A percentile compares a stretch with the other conserved stretches of the same genome.
Conservation (phyloP, 1,284 basidiomycete species). For the Cerioporus squamosus region DNA sequence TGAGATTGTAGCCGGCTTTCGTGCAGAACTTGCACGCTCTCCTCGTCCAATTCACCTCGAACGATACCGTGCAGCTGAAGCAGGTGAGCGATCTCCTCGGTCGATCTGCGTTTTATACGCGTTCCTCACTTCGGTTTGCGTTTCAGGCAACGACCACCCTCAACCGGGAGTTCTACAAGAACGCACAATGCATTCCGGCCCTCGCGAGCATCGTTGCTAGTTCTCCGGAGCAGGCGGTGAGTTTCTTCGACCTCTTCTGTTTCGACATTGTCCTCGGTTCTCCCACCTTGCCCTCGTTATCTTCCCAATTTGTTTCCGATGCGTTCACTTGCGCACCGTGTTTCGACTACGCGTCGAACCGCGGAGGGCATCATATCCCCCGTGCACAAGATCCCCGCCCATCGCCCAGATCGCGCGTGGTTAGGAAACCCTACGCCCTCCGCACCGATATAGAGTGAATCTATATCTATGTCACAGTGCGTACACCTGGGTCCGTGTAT, state of each 20-base stretch:
- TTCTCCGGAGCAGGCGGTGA: conserved; percentile 75
- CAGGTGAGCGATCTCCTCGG: conserved; percentile 57
- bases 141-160: conserved; percentile 88
- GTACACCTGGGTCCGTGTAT: too few species aligned
- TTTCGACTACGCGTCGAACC: too few species aligned
- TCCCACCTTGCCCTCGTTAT: neutral
- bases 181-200: conserved; percentile 88
- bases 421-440: neutral
- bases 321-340: too few species aligned
- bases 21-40: conserved; percentile 84
- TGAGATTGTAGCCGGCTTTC: conserved; percentile 56
- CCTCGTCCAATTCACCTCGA: conserved; percentile 83
- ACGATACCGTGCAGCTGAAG: conserved; percentile 88
- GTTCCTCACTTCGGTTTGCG: neutral
- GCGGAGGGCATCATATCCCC: neutral
- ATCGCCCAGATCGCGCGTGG: conserved; percentile 3
- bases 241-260: conserved; percentile 28
- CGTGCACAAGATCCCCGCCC: neutral
- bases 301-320: neutral
- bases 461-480: too few species aligned
- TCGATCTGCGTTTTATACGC: neutral
- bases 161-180: conserved; percentile 92
- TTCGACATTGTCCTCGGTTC: too few species aligned
- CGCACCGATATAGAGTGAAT: too few species aligned
- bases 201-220: conserved; percentile 89